phyloP scores from a whole-genome alignment of 176 grass and related monocot genomes.

The Olyra latifolia region DNA sequence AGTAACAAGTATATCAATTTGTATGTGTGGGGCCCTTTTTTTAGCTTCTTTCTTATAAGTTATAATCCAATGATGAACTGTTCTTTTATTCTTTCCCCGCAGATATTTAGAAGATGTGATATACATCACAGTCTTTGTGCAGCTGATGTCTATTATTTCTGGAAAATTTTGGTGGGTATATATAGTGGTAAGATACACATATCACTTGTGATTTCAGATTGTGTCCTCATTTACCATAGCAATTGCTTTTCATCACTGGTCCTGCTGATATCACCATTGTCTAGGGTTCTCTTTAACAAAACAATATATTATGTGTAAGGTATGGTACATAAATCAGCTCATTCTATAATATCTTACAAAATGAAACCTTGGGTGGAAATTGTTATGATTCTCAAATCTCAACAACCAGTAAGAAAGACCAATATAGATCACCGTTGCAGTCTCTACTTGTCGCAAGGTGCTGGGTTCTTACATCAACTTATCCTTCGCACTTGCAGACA shows the following conservation, averaged over 20 bases:
- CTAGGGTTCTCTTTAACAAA: background rate
- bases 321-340: background rate
- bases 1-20: background rate
- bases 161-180: slow-evolving; percentile 99
- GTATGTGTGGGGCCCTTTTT: background rate
- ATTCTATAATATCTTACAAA: background rate
- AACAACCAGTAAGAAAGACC: background rate
- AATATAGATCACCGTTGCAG: background rate
- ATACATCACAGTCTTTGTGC: slow-evolving; percentile 90
- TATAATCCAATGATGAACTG: background rate
- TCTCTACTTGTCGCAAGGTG: background rate
- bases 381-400: background rate
- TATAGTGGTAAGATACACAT: slow-evolving; percentile 63
- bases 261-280: background rate
- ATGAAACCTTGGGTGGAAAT: background rate
- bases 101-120: slow-evolving; percentile 96
- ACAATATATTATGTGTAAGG: background rate
- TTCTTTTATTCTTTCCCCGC: slow-evolving; percentile 3
- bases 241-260: background rate
- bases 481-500: background rate
- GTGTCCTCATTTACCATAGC: slow-evolving; percentile 5
- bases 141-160: slow-evolving; percentile 82
- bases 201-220: slow-evolving; percentile 1
- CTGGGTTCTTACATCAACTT: background rate
- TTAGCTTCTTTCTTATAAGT: slow-evolving; percentile 6